A percentile compares a stretch with the other conserved stretches of the same genome.
phyloP scores from a whole-genome alignment of 139 green algal genomes.

The Limnomonas spitsbergensis region DNA sequence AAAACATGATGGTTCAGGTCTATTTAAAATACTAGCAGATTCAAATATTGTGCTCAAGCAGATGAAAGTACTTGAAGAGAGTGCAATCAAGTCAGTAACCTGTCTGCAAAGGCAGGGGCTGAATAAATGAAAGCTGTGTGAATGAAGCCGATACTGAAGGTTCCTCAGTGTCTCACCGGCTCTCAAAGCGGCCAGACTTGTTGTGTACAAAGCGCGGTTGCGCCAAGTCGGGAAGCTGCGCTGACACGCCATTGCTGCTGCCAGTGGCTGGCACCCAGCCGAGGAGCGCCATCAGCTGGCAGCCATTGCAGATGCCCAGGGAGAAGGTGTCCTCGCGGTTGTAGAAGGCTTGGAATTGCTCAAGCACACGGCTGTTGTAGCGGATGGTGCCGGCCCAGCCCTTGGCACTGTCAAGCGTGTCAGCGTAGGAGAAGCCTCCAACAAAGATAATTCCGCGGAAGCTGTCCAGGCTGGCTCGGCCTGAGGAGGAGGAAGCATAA shows the following conservation, averaged over 20 bases:
- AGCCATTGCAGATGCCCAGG: constrained; percentile 98
- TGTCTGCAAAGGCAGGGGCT: too few species aligned
- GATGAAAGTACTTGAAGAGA: background rate
- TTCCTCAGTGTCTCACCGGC: constrained; percentile 71
- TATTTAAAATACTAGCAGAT: too few species aligned
- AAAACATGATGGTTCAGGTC: too few species aligned
- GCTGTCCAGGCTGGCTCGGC: constrained; percentile 63
- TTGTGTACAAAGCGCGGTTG: constrained; percentile 99
- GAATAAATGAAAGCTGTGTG: too few species aligned
- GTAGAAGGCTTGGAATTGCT: constrained; percentile 82
- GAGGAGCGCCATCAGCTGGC: constrained; percentile 98
- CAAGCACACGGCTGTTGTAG: constrained; percentile 79
- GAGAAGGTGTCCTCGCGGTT: constrained; percentile 86
- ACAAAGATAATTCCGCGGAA: constrained; percentile 87
- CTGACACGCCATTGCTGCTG: background rate
- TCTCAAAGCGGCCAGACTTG: constrained; percentile 80
- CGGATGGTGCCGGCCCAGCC: constrained; percentile 94
- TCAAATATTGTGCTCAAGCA: too few species aligned
- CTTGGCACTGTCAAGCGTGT: constrained; percentile 96
- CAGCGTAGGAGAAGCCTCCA: constrained; percentile 90
- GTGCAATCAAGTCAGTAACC: background rate
- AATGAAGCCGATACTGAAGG: too few species aligned
- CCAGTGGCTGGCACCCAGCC: constrained; percentile 86
- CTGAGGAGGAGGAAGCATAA: too few species aligned
- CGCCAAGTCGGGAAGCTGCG: constrained; percentile 57